phyloP scores from a whole-genome alignment of 2,329 filamentous ascomycete species.

The Penicillium sp. region DNA sequence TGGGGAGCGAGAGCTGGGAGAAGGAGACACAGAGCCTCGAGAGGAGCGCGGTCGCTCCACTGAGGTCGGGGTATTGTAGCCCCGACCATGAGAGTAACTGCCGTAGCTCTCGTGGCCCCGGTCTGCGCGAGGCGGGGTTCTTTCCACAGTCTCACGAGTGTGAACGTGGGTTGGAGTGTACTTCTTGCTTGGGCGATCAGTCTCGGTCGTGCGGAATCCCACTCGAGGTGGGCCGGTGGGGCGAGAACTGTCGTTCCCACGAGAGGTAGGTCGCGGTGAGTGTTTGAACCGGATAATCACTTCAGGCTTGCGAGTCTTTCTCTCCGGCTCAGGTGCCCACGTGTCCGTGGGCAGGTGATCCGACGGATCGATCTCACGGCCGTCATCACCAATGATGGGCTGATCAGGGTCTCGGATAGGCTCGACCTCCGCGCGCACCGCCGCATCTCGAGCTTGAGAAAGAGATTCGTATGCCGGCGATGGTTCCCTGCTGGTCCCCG shows the following conservation, averaged over 20 bases:
- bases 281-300: conserved; percentile 54
- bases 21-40: conserved; percentile 38
- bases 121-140: conserved; percentile 29
- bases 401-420: conserved; percentile 49
- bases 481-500: conserved; percentile 38
- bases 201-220: conserved; percentile 22
- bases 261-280: conserved; percentile 34
- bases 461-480: conserved; percentile 44
- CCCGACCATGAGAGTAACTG: conserved; percentile 21
- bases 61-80: conserved; percentile 33
- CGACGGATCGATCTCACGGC: conserved; percentile 66
- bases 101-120: conserved; percentile 25
- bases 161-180: conserved; percentile 26
- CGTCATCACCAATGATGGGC: conserved; percentile 66
- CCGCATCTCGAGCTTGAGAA: conserved; percentile 44
- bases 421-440: conserved; percentile 44
- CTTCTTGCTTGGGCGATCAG: conserved; percentile 21
- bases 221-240: conserved; percentile 31
- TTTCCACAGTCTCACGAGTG: conserved; percentile 21
- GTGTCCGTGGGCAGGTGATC: conserved; percentile 67
- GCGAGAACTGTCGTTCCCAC: conserved; percentile 24
- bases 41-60: conserved; percentile 29
- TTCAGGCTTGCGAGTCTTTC: conserved; percentile 56
- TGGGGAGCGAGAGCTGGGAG: conserved; percentile 32
- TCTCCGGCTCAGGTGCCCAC: conserved; percentile 68